Conservation (phyloP, 306 rosid genomes). For the Prosopis cineraria region DNA sequence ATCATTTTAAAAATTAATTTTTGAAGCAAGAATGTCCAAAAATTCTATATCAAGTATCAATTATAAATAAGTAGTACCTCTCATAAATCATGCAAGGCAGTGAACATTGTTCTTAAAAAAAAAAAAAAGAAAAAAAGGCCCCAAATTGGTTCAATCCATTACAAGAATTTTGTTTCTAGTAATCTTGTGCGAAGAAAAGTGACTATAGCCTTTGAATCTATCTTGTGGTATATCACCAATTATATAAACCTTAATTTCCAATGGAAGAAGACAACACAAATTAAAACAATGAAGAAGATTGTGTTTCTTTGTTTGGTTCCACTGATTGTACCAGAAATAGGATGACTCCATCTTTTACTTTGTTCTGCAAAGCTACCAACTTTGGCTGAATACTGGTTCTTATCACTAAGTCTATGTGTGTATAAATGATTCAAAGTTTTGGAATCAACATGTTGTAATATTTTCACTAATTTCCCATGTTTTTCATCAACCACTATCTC, state of each 20-base stretch:
- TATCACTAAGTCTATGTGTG: conserved; percentile 51
- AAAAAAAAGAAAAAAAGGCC: too few species aligned
- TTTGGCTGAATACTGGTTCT: conserved; percentile 68
- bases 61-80: background rate
- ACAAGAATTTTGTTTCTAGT: background rate
- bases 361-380: conserved; percentile 68
- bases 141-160: background rate
- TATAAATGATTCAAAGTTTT: conserved; percentile 46
- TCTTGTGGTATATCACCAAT: conserved; percentile 19
- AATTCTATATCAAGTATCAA: background rate
- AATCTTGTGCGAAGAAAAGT: background rate
- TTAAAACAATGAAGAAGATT: background rate
- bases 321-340: background rate
- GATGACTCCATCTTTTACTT: conserved; percentile 54
- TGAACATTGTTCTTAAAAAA: background rate
- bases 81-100: background rate
- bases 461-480: conserved; percentile 57
- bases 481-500: conserved; percentile 49
- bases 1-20: background rate
- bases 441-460: conserved; percentile 52
- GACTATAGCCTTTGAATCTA: conserved; percentile 1
- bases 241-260: background rate
- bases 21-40: background rate
- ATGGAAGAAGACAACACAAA: background rate
- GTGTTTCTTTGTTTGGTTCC: background rate